phyloP scores from a whole-genome alignment of 352 stramenopile species.

The Phytophthora meadii region DNA sequence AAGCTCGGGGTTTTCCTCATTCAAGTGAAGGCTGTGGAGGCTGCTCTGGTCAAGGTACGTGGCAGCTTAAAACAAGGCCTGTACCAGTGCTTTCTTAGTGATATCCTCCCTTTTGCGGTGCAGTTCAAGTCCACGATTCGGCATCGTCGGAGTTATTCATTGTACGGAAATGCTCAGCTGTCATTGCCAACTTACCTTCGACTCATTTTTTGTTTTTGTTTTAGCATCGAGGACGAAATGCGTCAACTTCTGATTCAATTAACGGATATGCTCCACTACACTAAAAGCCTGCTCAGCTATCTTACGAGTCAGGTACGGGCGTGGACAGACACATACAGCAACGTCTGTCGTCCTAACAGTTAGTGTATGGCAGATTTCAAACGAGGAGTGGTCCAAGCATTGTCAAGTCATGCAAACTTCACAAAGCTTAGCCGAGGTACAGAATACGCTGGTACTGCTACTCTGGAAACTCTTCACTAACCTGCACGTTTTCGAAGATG shows the following conservation, averaged over 20 bases:
- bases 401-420: slow-evolving; percentile 24
- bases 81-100: slow-evolving; percentile 1
- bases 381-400: slow-evolving; percentile 33
- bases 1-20: slow-evolving; percentile 59
- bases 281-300: slow-evolving; percentile 70
- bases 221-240: slow-evolving; percentile 53
- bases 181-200: background rate
- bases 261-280: slow-evolving; percentile 83
- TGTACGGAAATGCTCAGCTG: slow-evolving; percentile 38
- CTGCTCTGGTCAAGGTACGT: slow-evolving; percentile 59
- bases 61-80: background rate
- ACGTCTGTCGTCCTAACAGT: slow-evolving; percentile 10
- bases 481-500: slow-evolving; percentile 46
- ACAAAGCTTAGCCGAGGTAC: slow-evolving; percentile 39
- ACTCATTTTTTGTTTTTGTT: background rate
- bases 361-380: slow-evolving; percentile 30
- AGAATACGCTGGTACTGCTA: background rate
- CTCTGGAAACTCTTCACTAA: background rate
- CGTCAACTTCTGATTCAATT: slow-evolving; percentile 55
- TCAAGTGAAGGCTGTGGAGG: slow-evolving; percentile 73
- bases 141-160: slow-evolving; percentile 50
- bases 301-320: slow-evolving; percentile 70
- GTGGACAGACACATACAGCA: background rate
- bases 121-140: slow-evolving; percentile 73
- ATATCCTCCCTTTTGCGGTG: background rate